These are phyloP conservation scores for Fusarium mundagurra DNA, from an alignment of 2,329 filamentous ascomycete species.

Conservation along the genomic window DNA sequence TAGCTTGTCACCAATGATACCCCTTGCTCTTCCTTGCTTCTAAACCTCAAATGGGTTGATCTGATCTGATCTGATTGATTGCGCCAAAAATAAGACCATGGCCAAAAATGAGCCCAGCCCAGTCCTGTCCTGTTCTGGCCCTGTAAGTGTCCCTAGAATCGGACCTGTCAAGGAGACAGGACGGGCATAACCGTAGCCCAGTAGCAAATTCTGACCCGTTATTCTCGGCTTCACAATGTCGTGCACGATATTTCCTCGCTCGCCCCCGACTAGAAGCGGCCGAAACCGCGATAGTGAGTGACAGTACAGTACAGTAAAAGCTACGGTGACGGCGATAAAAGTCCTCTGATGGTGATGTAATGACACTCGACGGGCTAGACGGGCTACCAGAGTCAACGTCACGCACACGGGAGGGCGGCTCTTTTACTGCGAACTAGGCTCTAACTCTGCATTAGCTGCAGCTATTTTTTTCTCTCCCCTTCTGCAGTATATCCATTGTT, in stretches of 20 bases:
- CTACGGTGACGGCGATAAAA: background rate
- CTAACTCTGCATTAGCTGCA: conserved; percentile 7
- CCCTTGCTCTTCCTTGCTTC: conserved; percentile 3
- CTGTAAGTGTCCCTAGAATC: conserved; percentile 7
- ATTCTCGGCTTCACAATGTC: conserved; percentile 1
- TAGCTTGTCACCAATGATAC: background rate
- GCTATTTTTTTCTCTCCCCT: conserved; percentile 4
- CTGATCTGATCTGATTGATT: conserved; percentile 33
- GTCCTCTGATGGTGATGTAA: conserved; percentile 40
- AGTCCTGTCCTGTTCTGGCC: background rate
- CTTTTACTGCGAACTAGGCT: conserved; percentile 19
- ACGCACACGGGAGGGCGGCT: conserved; percentile 36
- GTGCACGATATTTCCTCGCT: conserved; percentile 32
- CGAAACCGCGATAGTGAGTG: conserved; percentile 17
- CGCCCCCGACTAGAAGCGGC: conserved; percentile 15
- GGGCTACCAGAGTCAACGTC: background rate
- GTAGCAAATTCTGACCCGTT: conserved; percentile 3
- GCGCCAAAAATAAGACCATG: conserved; percentile 36
- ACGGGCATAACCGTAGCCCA: conserved; percentile 25
- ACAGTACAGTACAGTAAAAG: background rate
- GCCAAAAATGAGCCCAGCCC: background rate
- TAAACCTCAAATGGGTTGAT: conserved; percentile 30
- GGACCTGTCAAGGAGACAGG: conserved; percentile 32
- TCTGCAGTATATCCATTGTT: background rate
- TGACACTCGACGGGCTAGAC: background rate